Evolutionary conservation across 2,329 filamentous ascomycete species (phyloP), one percentile per base, ranked within the genome.

Genomic region (Beauveria bassiana): DNA sequence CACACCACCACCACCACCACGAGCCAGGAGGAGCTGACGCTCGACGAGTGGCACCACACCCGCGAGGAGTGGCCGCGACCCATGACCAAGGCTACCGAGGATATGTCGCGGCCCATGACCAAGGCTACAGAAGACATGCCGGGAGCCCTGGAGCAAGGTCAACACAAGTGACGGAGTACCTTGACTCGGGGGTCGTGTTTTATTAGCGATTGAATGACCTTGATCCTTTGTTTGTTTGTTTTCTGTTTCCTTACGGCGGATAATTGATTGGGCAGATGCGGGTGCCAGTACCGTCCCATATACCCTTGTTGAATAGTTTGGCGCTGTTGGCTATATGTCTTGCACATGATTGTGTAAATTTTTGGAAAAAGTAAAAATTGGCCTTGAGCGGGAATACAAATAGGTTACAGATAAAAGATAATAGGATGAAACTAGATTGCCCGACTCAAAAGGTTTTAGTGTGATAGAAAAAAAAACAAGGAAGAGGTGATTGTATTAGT

Each of bases 11-110:
- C 61, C 22, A 43, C 22, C 38, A 38, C 46, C 18, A 38, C 61
- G 9, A 63, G 61, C 28, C 61, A 63, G 22, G 61, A 63, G 52
- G 61, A 60, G 28, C 26, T 63, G 38, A 63, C 61, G 31, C 43
- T 56, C 16, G 57, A 26, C n/a, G 61, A 63, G 52, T 61, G 50
- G 61, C 47, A 61, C 40, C 38, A 45, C 3, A 55, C 14, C 14
- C 61, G 31, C n/a, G 31, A 59, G 18, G 40, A 46, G 3, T 54
- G 54, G 54, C 34, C 53, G 12, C 45, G 31, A 40, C 31, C 31
- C 7, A 22, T 5, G 43, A 12, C 42, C 26, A 40, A 53, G 20
- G 31, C 34, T 1, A 20, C 50, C 0, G 50, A 38, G 18, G 28
- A 34, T 5, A 10, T 28, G 26, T 28, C 52, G 10, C 43, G 31